These are phyloP conservation scores for Xylaria longipes DNA, from an alignment of 495 filamentous ascomycete genomes.

Conservation along the genomic window DNA sequence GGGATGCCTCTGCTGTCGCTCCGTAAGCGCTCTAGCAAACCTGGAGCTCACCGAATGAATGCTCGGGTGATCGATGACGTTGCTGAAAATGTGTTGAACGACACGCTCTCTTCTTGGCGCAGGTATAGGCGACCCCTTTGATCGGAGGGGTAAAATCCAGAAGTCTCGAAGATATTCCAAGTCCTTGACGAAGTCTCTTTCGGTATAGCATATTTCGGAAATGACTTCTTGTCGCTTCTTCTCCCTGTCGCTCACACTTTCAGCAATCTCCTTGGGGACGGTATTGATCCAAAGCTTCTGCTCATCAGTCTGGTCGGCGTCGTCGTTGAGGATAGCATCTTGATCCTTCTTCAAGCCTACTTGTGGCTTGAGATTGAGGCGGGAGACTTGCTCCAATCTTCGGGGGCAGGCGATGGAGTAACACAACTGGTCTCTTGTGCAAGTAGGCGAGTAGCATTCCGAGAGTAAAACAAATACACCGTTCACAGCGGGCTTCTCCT, in stretches of 20 bases:
- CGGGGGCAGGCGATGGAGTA: slow-evolving; percentile 98
- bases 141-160: slow-evolving; percentile 93
- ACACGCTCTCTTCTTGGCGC: slow-evolving; percentile 87
- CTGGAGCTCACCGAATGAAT: slow-evolving; percentile 88
- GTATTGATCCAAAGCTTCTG: slow-evolving; percentile 99
- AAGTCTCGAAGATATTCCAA: slow-evolving; percentile 97
- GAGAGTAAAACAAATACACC: slow-evolving; percentile 95
- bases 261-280: slow-evolving; percentile 92
- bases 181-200: slow-evolving; percentile 99
- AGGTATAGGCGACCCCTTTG: slow-evolving; percentile 82
- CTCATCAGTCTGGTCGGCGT: slow-evolving; percentile 85
- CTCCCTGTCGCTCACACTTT: slow-evolving; percentile 84
- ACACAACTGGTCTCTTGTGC: slow-evolving; percentile 90
- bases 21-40: slow-evolving; percentile 84
- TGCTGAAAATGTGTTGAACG: slow-evolving; percentile 92
- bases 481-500: slow-evolving; percentile 79
- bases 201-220: slow-evolving; percentile 98
- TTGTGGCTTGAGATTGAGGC: slow-evolving; percentile 89
- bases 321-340: slow-evolving; percentile 75
- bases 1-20: slow-evolving; percentile 86
- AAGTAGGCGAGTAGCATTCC: slow-evolving; percentile 98
- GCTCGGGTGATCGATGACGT: slow-evolving; percentile 79
- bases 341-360: slow-evolving; percentile 84
- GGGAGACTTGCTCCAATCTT: slow-evolving; percentile 91
- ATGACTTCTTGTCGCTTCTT: slow-evolving; percentile 99